Evolutionary conservation across 2,329 filamentous ascomycete genomes (phyloP), one percentile per base, ranked within the genome.

Genomic region (Boeremia exigua): DNA sequence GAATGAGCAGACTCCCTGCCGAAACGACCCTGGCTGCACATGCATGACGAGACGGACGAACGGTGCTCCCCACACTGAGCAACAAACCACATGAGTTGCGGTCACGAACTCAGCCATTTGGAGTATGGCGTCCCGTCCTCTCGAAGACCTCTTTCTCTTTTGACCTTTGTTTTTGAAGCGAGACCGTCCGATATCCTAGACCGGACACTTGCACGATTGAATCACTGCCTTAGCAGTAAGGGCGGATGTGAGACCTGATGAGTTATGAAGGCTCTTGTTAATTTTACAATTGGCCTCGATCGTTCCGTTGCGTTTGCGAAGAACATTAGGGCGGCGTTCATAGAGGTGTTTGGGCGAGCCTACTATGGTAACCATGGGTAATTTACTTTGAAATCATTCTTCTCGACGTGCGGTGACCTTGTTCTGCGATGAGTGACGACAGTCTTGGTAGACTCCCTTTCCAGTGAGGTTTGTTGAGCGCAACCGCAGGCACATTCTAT

Each of bases 241-340:
- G n/a, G 51, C 19, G 19, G 32, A 33, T 8, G 32, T 23, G 42
- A 15, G 25, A 32, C 12, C 23, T 36, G 39, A 59, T 19, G 56
- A 59, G 45, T 56, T 14, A 59, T 28, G 46, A 52, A 11, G 36
- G 43, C 32, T 28, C 30, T 17, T 23, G 19, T 23, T 23, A 23
- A 23, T 23, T 23, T 23, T 27, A 39, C 29, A 23, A 17, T 25
- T 34, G 51, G 33, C 48, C 38, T 52, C 48, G 17, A 19, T 48
- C 34, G 28, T 45, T 45, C 27, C 15, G 34, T 47, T 48, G 51
- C 48, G 52, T 51, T 52, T 44, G 48, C 44, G 48, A 61, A 63
- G 59, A 63, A 48, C 51, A 46, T 58, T 63, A 67, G 67, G 66
- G 58, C 48, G 65, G 68, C 60, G 68, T 70, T 66, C 27, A 63